Evolutionary conservation across 768 basidiomycete genomes (phyloP).

Genomic region (Agrocybe chaxingu): DNA sequence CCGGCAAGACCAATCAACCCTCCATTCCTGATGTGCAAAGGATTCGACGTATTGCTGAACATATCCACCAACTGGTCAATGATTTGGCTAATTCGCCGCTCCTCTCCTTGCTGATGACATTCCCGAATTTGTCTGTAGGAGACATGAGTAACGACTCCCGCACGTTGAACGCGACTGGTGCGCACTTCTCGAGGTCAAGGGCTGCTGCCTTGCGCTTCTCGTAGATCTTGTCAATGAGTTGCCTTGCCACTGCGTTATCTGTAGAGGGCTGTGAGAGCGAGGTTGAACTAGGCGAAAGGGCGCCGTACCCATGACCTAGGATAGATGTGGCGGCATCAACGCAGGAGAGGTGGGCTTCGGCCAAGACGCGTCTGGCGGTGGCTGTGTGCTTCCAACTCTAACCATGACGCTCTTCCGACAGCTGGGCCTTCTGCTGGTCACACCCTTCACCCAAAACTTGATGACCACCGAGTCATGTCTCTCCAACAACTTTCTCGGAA

Average conservation of each 20-base stretch:
- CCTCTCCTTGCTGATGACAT: constrained; percentile 78
- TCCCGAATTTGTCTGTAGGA: constrained; percentile 74
- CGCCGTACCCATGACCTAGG: constrained; percentile 21
- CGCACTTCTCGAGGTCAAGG: constrained; percentile 91
- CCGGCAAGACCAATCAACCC: constrained; percentile 95
- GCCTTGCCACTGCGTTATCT: constrained; percentile 77
- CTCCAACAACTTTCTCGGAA: constrained; percentile 51
- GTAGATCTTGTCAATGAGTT: constrained; percentile 90
- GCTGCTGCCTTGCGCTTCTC: constrained; percentile 96
- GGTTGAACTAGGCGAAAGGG: neutral
- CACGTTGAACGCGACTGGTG: constrained; percentile 1
- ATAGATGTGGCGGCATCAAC: constrained; percentile 6
- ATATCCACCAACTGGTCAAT: constrained; percentile 94
- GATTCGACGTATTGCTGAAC: constrained; percentile 80
- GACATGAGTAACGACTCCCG: constrained; percentile 1
- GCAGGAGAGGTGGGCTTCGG: constrained; percentile 1
- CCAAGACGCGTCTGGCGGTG: constrained; percentile 6
- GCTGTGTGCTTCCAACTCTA: constrained; percentile 6
- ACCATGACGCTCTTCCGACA: constrained; percentile 19
- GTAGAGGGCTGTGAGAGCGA: constrained; percentile 1
- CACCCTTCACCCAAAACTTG: constrained; percentile 40
- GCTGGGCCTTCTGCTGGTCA: constrained; percentile 36
- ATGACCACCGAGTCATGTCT: constrained; percentile 43
- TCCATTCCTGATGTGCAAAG: constrained; percentile 88
- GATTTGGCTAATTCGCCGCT: constrained; percentile 78